Conservation (phyloP, 2,329 filamentous ascomycete genomes). For the Gyromitra esculenta region DNA sequence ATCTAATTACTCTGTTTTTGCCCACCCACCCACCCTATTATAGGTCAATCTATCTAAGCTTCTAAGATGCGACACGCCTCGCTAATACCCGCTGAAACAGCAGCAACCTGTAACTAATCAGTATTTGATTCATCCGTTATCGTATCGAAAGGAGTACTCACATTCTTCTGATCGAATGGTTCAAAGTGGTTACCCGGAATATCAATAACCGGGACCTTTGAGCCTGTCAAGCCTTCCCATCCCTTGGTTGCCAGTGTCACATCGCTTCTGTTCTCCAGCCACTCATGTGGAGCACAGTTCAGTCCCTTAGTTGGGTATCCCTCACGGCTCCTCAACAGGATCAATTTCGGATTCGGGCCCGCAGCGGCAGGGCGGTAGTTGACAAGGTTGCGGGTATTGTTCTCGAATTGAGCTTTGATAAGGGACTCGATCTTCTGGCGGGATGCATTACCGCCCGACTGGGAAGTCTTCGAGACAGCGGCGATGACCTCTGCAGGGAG, state of each 20-base stretch:
- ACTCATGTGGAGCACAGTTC: slow-evolving; percentile 37
- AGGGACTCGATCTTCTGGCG: slow-evolving; percentile 39
- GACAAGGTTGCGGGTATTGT: slow-evolving; percentile 45
- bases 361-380: slow-evolving; percentile 30
- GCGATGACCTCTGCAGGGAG: slow-evolving; percentile 64
- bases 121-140: not conserved
- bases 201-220: slow-evolving; percentile 56
- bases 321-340: slow-evolving; percentile 40
- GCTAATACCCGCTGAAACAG: slow-evolving; percentile 38
- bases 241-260: slow-evolving; percentile 35
- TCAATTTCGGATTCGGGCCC: slow-evolving; percentile 30
- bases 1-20: slow-evolving; percentile 4
- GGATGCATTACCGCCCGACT: slow-evolving; percentile 3
- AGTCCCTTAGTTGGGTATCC: slow-evolving; percentile 36
- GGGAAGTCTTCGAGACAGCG: slow-evolving; percentile 49
- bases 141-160: slow-evolving; percentile 1
- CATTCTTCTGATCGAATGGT: slow-evolving; percentile 55
- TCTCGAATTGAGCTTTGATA: slow-evolving; percentile 43
- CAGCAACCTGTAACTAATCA: slow-evolving; percentile 34
- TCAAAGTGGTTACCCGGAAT: slow-evolving; percentile 59
- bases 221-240: slow-evolving; percentile 57
- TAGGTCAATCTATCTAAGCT: slow-evolving; percentile 26
- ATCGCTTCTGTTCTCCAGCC: slow-evolving; percentile 47
- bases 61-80: slow-evolving; percentile 49
- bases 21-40: not conserved